These are phyloP conservation scores for Arthroderma uncinatum DNA, from an alignment of 2,329 filamentous ascomycete species.

Conservation along the genomic window DNA sequence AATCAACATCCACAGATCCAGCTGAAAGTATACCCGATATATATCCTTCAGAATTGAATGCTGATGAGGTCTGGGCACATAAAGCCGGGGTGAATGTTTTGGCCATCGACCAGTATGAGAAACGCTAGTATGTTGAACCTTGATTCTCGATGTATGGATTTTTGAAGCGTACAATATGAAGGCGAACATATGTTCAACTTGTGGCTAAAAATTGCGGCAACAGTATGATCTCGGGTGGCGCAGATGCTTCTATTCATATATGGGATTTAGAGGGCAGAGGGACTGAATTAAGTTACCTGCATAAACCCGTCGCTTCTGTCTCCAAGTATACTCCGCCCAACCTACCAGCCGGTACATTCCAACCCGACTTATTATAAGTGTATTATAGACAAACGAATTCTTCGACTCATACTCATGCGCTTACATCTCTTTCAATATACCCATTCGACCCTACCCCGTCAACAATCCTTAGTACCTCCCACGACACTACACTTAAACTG, in stretches of 20 bases:
- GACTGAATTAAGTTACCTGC: slow-evolving; percentile 40
- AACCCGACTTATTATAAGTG: neutral
- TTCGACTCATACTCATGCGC: slow-evolving; percentile 35
- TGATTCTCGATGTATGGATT: neutral
- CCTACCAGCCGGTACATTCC: neutral
- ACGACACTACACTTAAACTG: slow-evolving; percentile 37
- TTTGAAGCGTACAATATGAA: neutral
- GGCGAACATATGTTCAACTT: neutral
- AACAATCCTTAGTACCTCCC: slow-evolving; percentile 37
- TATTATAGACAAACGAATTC: slow-evolving; percentile 22
- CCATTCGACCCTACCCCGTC: slow-evolving; percentile 39
- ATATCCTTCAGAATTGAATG: slow-evolving; percentile 16
- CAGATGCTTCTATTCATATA: slow-evolving; percentile 70
- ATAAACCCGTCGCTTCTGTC: slow-evolving; percentile 41
- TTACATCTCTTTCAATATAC: slow-evolving; percentile 39
- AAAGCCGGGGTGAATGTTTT: slow-evolving; percentile 67
- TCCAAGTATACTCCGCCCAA: slow-evolving; percentile 19
- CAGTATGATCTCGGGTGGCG: slow-evolving; percentile 72
- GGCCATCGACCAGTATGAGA: slow-evolving; percentile 71
- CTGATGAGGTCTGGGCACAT: slow-evolving; percentile 46
- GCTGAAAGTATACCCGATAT: slow-evolving; percentile 6
- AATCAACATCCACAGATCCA: slow-evolving; percentile 3
- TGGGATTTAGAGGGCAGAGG: slow-evolving; percentile 68
- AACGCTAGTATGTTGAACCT: slow-evolving; percentile 47
- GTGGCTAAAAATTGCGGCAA: neutral